A percentile compares a stretch with the other conserved stretches of the same genome.
These are phyloP conservation scores for Eucalyptus curtisii DNA, from an alignment of 345 rosid genomes.

Conservation along the genomic window DNA sequence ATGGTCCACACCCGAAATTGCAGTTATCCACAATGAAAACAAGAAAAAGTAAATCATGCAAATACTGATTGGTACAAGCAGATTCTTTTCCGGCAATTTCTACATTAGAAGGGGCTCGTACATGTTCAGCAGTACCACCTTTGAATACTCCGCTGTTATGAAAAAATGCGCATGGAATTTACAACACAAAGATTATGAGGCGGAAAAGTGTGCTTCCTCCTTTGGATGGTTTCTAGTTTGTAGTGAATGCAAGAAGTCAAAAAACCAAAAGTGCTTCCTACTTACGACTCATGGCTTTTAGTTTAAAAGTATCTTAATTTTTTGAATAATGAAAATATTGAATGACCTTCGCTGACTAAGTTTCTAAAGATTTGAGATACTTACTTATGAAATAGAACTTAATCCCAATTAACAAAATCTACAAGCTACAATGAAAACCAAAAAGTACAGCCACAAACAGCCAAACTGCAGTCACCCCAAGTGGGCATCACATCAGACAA, in stretches of 20 bases:
- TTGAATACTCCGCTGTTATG: background rate
- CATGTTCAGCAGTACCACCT: background rate
- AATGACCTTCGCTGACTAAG: background rate
- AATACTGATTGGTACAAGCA: background rate
- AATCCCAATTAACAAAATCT: background rate
- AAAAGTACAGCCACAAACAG: background rate
- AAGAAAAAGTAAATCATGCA: background rate
- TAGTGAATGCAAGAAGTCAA: background rate
- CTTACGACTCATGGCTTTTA: background rate
- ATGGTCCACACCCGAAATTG: background rate
- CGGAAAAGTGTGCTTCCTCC: background rate
- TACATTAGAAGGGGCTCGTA: background rate
- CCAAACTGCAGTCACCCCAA: background rate
- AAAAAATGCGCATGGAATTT: background rate
- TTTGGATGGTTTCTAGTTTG: background rate
- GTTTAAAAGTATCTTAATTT: background rate
- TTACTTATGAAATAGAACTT: background rate
- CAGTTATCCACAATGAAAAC: background rate
- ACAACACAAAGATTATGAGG: background rate
- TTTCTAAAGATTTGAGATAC: background rate
- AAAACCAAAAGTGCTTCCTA: background rate
- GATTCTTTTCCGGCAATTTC: background rate
- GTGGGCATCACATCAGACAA: background rate
- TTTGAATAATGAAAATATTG: background rate
- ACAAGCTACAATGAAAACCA: background rate